Base-by-base conservation (phyloP, 495 filamentous ascomycete genomes). In the Podospora pseudopauciseta region DNA sequence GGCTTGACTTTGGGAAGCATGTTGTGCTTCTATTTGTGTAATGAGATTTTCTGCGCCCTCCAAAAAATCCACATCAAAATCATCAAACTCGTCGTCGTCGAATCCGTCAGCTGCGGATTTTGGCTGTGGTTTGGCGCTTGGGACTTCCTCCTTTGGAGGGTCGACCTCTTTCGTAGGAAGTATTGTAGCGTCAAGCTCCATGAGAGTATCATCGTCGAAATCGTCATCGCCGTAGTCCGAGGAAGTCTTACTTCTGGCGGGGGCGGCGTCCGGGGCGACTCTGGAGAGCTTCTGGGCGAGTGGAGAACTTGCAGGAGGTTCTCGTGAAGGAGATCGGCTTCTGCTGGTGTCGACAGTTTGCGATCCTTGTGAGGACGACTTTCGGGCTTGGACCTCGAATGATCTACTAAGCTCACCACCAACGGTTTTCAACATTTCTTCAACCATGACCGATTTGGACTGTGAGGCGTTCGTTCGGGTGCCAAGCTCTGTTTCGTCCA, bases 31-130 rank as follows among this genome's bases (percentile, higher is more conserved):
- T 27, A 80, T 77, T 73, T 88, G 81, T 13, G 87, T 82, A 56
- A 86, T 78, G 60, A 91, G 72, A 53, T 86, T 77, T 70, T 86
- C 88, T 20, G 88, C 76, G 62, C 84, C 86, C 44, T 82, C 85
- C 60, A 87, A 82, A 67, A 87, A 78, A 26, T 89, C 88, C 59
- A 89, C 89, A 66, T 86, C 88, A 34, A 86, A 81, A 56, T 91
- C 89, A 58, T 85, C 84, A 73, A 88, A 90, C 18, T 78, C 72
- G 20, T 72, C 64, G 26, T 72, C 66, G 62, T 67, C 66, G 49
- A 23, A 23, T 23, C 26, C 20, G 11, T 5, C 61, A 56, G 34
- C 26, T 70, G 64, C 26, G 68, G 59, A 18, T 70, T 63, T 9
- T 69, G 34, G 9, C 68, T 64, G 57, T 82, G 82, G 49, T 72